Evolutionary conservation across 306 rosid species (phyloP).

Genomic region (Prunus armeniaca): DNA sequence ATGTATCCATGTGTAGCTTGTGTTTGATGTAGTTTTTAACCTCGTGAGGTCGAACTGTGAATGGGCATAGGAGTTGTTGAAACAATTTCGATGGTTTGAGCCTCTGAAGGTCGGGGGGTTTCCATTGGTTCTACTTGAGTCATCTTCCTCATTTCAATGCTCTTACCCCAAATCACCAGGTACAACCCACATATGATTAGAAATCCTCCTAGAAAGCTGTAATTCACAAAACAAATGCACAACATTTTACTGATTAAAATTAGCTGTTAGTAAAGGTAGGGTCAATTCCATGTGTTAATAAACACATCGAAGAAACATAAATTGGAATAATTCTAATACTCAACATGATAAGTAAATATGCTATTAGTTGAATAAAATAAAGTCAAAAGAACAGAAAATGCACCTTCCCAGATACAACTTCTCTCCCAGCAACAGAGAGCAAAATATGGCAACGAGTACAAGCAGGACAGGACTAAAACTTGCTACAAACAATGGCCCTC

Average conservation of each 20-base stretch:
- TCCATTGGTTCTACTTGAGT: neutral
- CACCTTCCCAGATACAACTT: conserved; percentile 20
- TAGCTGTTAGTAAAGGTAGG: no score
- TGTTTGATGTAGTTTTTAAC: neutral
- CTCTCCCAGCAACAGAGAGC: conserved; percentile 21
- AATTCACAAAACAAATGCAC: neutral
- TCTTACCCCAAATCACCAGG: conserved; percentile 39
- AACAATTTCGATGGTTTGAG: neutral
- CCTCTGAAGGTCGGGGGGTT: neutral
- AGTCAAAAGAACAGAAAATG: neutral
- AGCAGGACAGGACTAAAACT: conserved; percentile 8
- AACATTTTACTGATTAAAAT: no score
- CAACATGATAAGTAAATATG: no score
- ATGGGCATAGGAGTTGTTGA: neutral
- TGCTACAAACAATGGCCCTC: conserved; percentile 29
- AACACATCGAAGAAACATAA: no score
- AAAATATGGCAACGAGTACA: conserved; percentile 15
- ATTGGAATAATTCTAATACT: no score
- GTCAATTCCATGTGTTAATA: no score
- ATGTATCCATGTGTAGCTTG: neutral
- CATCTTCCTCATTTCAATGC: conserved; percentile 22
- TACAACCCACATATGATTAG: conserved; percentile 40
- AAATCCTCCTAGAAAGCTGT: conserved; percentile 9
- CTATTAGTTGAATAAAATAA: no score
- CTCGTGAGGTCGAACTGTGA: neutral